Evolutionary conservation across 768 basidiomycete species (phyloP), one percentile per base, ranked within the genome.

Genomic region (Pholiota microspora): DNA sequence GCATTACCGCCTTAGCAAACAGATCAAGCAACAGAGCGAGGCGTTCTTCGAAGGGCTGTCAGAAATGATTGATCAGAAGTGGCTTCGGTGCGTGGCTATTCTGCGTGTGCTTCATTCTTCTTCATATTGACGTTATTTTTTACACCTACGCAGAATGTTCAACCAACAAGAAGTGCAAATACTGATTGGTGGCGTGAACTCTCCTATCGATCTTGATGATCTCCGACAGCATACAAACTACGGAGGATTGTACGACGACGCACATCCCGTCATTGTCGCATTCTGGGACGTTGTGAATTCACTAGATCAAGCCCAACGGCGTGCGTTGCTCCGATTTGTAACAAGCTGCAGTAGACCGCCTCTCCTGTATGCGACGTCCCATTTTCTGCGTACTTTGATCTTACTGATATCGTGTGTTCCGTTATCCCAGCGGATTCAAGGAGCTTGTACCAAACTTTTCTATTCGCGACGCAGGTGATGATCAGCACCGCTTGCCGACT

Each of bases 91-190:
- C 24, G 73, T 64, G 28, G 50, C 18, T 9, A 21, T 35, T 23
- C 28, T 35, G 48, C n/a, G 10, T 7, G 15, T 21, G 0, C 2
- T 16, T 42, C 16, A 18, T 24, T 3, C 32, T 4, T 15, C 18
- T 51, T n/a, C 25, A 1, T 2, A 4, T 12, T 16, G 13, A 16
- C 6, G 6, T 8, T 7, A 4, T 42, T 23, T 5, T 5, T 24
- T 38, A 8, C 21, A 12, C 29, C 7, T 16, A 28, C n/a, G n/a
- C 24, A 91, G 93, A 42, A 95, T 98, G 92, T 99, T 98, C 73
- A 96, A 98, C 68, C 95, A 96, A 60, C 89, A 92, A 66, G 97
- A 98, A 69, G 76, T 98, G 3, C 94, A 94, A 66, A 88, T 96
- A 45, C 75, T 98, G 1, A 77, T 99, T 5, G 95, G 95, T 0